A percentile compares a stretch with the other conserved stretches of the same genome.
These are phyloP conservation scores for Isoetes engelmannii DNA, from an alignment of 83 land plant genomes.

Conservation along the genomic window DNA sequence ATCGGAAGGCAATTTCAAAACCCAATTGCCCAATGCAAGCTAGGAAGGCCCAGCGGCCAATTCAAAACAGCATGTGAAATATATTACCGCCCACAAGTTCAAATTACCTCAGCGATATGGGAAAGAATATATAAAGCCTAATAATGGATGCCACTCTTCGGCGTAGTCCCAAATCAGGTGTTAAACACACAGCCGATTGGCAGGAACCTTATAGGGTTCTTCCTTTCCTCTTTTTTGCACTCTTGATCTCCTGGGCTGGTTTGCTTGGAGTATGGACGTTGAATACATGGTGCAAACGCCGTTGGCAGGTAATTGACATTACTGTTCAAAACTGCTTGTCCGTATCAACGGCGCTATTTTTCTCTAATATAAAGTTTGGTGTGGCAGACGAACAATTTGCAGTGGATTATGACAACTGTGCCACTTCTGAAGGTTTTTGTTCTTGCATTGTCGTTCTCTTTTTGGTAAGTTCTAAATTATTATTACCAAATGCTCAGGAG, in stretches of 20 bases:
- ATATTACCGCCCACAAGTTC: no score
- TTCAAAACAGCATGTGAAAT: no score
- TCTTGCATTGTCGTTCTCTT: constrained; percentile 40
- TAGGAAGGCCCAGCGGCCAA: no score
- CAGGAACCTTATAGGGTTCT: constrained; percentile 41
- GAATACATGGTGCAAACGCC: constrained; percentile 47
- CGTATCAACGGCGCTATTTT: constrained; percentile 6
- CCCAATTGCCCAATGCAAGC: no score
- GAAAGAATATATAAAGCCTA: no score
- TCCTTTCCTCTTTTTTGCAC: constrained; percentile 44
- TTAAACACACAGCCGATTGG: constrained; percentile 18
- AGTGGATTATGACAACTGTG: constrained; percentile 51
- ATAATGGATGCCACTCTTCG: constrained; percentile 27
- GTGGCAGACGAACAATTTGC: constrained; percentile 49
- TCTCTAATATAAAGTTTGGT: background rate
- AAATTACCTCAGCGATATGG: no score
- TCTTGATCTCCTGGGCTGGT: constrained; percentile 36
- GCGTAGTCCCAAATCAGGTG: constrained; percentile 23
- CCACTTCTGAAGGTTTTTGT: constrained; percentile 58
- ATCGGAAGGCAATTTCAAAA: no score
- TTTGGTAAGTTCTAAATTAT: constrained; percentile 39
- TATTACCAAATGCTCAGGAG: no score
- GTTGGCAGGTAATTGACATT: constrained; percentile 49
- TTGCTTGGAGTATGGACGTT: constrained; percentile 42
- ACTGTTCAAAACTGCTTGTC: background rate